Evolutionary conservation across 2,329 filamentous ascomycete species (phyloP), one percentile per base, ranked within the genome.

Genomic region (Diplodia corticola): DNA sequence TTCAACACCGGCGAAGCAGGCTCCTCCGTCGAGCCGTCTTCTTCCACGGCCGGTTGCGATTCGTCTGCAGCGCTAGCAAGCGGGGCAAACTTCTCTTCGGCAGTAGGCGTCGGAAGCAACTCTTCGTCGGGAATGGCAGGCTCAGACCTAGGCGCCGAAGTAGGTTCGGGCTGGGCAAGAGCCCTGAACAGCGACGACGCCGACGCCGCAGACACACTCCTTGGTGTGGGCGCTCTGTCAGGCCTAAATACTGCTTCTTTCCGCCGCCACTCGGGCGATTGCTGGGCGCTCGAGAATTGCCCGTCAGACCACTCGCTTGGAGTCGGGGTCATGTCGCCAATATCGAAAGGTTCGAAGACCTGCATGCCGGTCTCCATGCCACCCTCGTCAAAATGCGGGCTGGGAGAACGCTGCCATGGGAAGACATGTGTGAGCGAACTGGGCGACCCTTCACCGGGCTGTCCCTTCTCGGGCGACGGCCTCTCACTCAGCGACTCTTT

Each of bases 291-390:
- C 26, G 57, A 22, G 26, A 49, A 61, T 26, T 61, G 57, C 20
- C 57, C 57, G 15, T 55, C 63, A 37, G 64, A 65, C 53, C 54
- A 50, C 17, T 60, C 53, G 33, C 53, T 65, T 7, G 53, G 64
- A 10, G 64, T 50, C 22, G 64, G 53, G 5, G 53, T 60, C 44
- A 65, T 24, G 54, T 65, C 64, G 13, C 64, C 64, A 30, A 65
- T 59, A 22, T 65, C 64, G 15, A 65, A 51, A 44, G 64, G 64
- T 30, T 65, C 64, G 30, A 65, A 65, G 26, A 65, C 53, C 24
- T 65, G 64, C 53, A 65, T 65, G 12, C 40, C 40, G n/a, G 40
- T n/a, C n/a, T 44, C 40, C 40, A 44, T 44, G 40, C 40, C 40
- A 44, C n/a, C 40, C 28, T 55, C 44, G 44, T 28, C 64, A n/a